Conservation (phyloP, 2,329 filamentous ascomycete species). For the Fusarium sp. region DNA sequence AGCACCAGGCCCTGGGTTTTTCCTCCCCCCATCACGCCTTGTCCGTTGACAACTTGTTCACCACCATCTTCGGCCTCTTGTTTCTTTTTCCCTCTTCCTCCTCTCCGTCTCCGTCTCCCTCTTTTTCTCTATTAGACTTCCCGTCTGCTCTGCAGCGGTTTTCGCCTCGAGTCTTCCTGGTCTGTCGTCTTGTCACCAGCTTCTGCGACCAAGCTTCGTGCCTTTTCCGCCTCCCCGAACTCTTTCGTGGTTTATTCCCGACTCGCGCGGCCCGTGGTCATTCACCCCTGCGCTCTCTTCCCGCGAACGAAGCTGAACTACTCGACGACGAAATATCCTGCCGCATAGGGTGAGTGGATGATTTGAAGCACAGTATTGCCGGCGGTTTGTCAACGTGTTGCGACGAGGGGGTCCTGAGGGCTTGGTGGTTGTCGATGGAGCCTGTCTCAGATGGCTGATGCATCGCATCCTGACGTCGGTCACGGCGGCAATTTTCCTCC, state of each 20-base stretch:
- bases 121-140: conserved; percentile 26
- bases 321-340: conserved; percentile 32
- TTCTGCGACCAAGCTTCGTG: conserved; percentile 38
- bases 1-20: conserved; percentile 41
- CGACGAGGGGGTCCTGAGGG: conserved; percentile 34
- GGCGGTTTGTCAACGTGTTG: conserved; percentile 39
- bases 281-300: conserved; percentile 36
- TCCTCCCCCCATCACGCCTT: conserved; percentile 42
- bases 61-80: conserved; percentile 37
- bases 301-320: conserved; percentile 32
- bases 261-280: conserved; percentile 39
- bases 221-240: conserved; percentile 43
- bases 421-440: conserved; percentile 39
- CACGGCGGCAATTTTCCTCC: conserved; percentile 37
- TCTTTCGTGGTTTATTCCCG: conserved; percentile 44
- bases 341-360: conserved; percentile 39
- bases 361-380: conserved; percentile 20
- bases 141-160: conserved; percentile 40
- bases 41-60: conserved; percentile 42
- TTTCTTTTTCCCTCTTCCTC: conserved; percentile 21
- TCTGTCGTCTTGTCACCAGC: conserved; percentile 34
- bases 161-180: conserved; percentile 38
- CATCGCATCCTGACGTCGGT: conserved; percentile 42
- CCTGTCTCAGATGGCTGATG: conserved; percentile 40
- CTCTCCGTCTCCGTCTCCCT: conserved; percentile 27